Base-by-base conservation (phyloP, 2,329 filamentous ascomycete species). In the Fonsecaea nubica region DNA sequence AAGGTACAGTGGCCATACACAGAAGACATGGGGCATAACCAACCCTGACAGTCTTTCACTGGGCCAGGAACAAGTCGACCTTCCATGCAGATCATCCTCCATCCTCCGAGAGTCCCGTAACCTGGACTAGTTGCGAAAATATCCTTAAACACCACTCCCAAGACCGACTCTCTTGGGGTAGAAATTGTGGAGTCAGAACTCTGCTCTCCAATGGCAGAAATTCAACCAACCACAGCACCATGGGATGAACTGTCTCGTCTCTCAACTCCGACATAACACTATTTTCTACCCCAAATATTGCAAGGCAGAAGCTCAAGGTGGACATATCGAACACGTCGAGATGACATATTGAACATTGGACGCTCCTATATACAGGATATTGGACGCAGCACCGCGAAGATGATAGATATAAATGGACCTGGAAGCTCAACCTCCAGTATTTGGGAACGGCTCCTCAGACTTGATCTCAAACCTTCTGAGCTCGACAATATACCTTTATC, bases 161-260 rank as follows among this genome's bases (percentile, higher is more conserved):
- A 21, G 42, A 12, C 45, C 5, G 9, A 4, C 18, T 25, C 18
- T 79, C 75, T 67, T 76, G 57, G 56, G 58, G 53, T 58, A 50
- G 57, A 59, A 59, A 59, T 59, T 30, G 57, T 59, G 57, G 57
- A 59, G 57, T 15, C 2, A 10, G 8, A 12, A 21, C 21, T 56
- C 53, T 32, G 30, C 8, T 35, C 53, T 18, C 32, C 32, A n/a
- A 15, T 35, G 55, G 55, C 42, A 38, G 18, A 58, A 57, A 42
- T 42, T 42, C 36, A 58, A 42, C 55, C 13, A 58, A 58, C 18
- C 55, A 56, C 30, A 32, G 6, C 30, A 32, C 30, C 30, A 32
- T 3, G 30, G 30, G 6, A 32, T 32, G 3, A 5, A 32, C 3
- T 32, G 9, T 40, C 4, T 12, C 15, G 4, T 40, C 36, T 4